Percentiles rank a stretch among this genome's conserved stretches.
These are phyloP conservation scores for Fusarium coicis DNA, from an alignment of 2,329 filamentous ascomycete species.

Conservation along the genomic window DNA sequence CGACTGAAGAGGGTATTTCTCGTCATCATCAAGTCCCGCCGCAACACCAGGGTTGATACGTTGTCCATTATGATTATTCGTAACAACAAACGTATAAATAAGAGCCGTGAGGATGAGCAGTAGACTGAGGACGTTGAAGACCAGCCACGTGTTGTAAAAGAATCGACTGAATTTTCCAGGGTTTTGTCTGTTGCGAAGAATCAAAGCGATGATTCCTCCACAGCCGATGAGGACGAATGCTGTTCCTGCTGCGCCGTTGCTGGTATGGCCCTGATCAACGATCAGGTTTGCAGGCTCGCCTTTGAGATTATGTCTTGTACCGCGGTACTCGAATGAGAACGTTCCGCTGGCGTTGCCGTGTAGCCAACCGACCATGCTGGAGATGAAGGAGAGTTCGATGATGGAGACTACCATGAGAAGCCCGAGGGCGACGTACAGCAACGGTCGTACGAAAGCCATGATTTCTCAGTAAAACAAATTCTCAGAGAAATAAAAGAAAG, in stretches of 20 bases:
- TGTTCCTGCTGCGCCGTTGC: slow-evolving; percentile 45
- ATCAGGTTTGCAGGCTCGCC: slow-evolving; percentile 42
- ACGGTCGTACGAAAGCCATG: slow-evolving; percentile 7
- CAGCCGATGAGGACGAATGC: slow-evolving; percentile 43
- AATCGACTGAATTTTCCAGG: slow-evolving; percentile 21
- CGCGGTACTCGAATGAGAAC: slow-evolving; percentile 29
- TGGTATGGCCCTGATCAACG: slow-evolving; percentile 44
- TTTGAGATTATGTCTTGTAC: slow-evolving; percentile 19
- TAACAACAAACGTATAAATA: slow-evolving; percentile 45
- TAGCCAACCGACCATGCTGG: slow-evolving; percentile 43
- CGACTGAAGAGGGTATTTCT: slow-evolving; percentile 36
- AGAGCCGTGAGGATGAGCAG: slow-evolving; percentile 39
- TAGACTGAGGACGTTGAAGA: slow-evolving; percentile 36
- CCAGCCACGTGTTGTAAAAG: slow-evolving; percentile 40
- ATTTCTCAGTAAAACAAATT: no score
- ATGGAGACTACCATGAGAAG: slow-evolving; percentile 44
- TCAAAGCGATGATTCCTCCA: slow-evolving; percentile 40
- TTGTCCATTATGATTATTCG: slow-evolving; percentile 41
- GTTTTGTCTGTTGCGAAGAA: slow-evolving; percentile 28
- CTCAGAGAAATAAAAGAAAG: not conserved
- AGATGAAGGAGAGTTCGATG: slow-evolving; percentile 45
- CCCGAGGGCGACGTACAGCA: slow-evolving; percentile 38
- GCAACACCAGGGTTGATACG: slow-evolving; percentile 29
- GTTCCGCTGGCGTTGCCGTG: slow-evolving; percentile 40
- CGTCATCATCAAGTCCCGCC: slow-evolving; percentile 3